A percentile compares a stretch with the other conserved stretches of the same genome.
Conservation (phyloP, 331 rosid species). For the Rosa hybrid region DNA sequence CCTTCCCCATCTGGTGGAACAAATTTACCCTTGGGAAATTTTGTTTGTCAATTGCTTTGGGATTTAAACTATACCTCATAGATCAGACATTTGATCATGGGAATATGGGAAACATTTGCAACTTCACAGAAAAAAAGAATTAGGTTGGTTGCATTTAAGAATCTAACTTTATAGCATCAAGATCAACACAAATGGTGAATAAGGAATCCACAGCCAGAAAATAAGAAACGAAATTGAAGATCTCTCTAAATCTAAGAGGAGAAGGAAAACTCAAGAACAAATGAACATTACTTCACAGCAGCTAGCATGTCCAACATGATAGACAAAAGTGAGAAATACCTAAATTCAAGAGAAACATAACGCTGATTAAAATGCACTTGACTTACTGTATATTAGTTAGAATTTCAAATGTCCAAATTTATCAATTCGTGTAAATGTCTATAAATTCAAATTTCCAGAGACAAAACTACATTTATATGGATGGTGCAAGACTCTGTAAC, state of each 20-base stretch:
- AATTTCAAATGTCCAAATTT: neutral
- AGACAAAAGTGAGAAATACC: neutral
- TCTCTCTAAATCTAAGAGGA: neutral
- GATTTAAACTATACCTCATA: neutral
- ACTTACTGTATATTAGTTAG: neutral
- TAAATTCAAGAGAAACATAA: neutral
- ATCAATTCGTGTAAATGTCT: neutral
- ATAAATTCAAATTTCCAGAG: neutral
- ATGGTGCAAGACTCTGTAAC: neutral
- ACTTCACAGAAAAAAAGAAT: neutral
- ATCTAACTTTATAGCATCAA: neutral
- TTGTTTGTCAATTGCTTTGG: constrained; percentile 1
- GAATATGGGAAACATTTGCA: neutral
- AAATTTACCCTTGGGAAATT: neutral
- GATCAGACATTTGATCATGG: neutral
- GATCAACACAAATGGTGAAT: neutral
- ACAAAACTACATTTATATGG: neutral
- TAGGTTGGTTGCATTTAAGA: neutral
- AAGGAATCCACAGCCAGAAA: neutral
- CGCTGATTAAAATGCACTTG: neutral
- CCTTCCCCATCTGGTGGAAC: neutral
- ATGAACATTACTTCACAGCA: neutral
- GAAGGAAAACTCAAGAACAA: neutral
- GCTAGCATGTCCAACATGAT: neutral
- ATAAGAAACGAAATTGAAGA: neutral